Evolutionary conservation across 352 stramenopile genomes (phyloP), one percentile per base, ranked within the genome.

Genomic region (Phytophthora colocasiae): DNA sequence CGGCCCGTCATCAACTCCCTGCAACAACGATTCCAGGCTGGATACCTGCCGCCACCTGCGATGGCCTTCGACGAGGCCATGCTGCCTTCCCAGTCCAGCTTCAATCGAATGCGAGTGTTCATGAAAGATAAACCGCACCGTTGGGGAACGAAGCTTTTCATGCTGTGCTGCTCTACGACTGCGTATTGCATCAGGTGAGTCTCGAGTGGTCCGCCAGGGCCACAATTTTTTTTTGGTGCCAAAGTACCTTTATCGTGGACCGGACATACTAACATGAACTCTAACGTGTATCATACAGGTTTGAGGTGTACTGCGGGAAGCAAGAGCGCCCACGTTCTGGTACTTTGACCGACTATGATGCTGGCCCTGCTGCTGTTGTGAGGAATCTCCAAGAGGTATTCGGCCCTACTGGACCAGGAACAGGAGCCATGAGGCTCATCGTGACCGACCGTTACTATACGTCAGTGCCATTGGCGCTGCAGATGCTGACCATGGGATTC

Each of bases 371-470:
- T 10, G 32, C 31, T 11, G 50, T 58, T 1, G 26, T 59, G 0
- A 59, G 66, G 2, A 73, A 73, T 29, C 39, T 73, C 5, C 26
- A 22, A 10, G 8, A 55, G n/a, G 47, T 62, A 4, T 57, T 71
- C 27, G 41, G 34, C 2, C 19, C 43, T 15, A 51, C 49, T 4
- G 3, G 3, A 7, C 27, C 49, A 22, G 26, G 32, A 10, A 36
- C 54, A 22, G 50, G 41, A 0, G 32, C 43, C 1, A 50, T 66
- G 31, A 15, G 50, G 4, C 63, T 71, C 3, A 50, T 66, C 9
- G 49, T 65, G 3, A 66, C 26, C 1, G 47, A 67, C 40, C 12
- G 57, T 2, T 63, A 57, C 34, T 73, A 68, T 31, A 46, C 51
- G 11, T 54, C 49, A 0, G 14, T 63, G 7, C 34, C 43, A 3